Base-by-base conservation (phyloP, 306 rosid genomes). In the Quillaja saponaria region DNA sequence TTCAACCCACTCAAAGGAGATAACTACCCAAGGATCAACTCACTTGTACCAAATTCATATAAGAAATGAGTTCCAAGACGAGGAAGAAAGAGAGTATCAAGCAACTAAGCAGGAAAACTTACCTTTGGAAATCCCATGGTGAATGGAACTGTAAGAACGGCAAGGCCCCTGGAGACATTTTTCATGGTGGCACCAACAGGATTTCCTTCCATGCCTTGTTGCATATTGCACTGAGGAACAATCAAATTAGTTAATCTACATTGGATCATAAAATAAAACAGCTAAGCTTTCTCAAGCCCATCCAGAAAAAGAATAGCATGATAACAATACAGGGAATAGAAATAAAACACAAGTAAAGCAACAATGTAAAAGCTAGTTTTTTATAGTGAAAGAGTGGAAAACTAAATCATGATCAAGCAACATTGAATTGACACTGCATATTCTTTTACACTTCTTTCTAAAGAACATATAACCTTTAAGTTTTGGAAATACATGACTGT, bases 121-220 rank as follows among this genome's bases (percentile, higher is more conserved):
- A 89, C 99, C 99, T 89, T 84, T 0, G 94, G 91, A 76, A 92
- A 92, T 48, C 68, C 51, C 88, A 81, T 76, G 49, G 99, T 89
- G 68, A 92, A 76, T 63, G 99, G 99, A 67, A 92, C 95, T 19
- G 94, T 82, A 49, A 86, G 80, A 81, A 92, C 66, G 45, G 99
- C 99, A 76, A 92, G 63, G 66, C 58, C 91, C 75, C 99, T 86
- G 35, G 87, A 79, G 40, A 92, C 31, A 25, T 82, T 92, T 83
- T 92, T 92, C 95, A 86, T 86, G 69, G 83, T 89, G 37, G 48
- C 49, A 56, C 87, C 95, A 56, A 48, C 34, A 68, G 96, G 91
- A 81, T 89, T 92, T 67, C 95, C 96, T 87, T 92, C 99, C 91
- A 87, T 44, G 13, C 96, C 99, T 75, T 88, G 95, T 81, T 81